phyloP scores from a whole-genome alignment of 768 basidiomycete genomes.

The Collybia sp. region DNA sequence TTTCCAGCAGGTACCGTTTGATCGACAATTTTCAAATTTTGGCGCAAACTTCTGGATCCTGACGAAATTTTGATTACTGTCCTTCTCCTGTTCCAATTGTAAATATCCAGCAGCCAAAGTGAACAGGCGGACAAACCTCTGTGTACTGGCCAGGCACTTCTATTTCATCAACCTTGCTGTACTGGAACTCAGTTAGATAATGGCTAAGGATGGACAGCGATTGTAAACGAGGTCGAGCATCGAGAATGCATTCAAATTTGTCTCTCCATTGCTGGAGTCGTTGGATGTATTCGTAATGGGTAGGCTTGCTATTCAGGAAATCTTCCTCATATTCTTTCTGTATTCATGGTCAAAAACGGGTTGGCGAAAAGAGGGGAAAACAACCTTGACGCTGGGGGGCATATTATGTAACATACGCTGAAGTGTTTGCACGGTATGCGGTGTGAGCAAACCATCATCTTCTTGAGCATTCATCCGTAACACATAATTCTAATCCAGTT shows the following conservation, averaged over 20 bases:
- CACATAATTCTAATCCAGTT: slow-evolving; percentile 54
- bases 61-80: slow-evolving; percentile 86
- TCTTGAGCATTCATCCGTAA: slow-evolving; percentile 59
- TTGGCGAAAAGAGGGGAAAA: neutral
- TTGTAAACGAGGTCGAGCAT: slow-evolving; percentile 77
- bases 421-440: slow-evolving; percentile 51
- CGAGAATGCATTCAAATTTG: slow-evolving; percentile 79
- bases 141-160: slow-evolving; percentile 99
- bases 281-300: slow-evolving; percentile 81
- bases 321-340: slow-evolving; percentile 91
- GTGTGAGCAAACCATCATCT: slow-evolving; percentile 62
- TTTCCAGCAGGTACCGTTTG: slow-evolving; percentile 83
- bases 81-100: slow-evolving; percentile 68
- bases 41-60: slow-evolving; percentile 88
- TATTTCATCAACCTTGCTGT: slow-evolving; percentile 95
- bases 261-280: slow-evolving; percentile 93
- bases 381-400: slow-evolving; percentile 51
- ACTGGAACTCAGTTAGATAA: slow-evolving; percentile 96
- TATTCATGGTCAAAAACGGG: slow-evolving; percentile 3
- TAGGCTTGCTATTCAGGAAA: slow-evolving; percentile 76
- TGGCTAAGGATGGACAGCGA: slow-evolving; percentile 85
- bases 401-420: slow-evolving; percentile 59
- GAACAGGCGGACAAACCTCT: slow-evolving; percentile 50
- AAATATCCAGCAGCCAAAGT: neutral
- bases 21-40: slow-evolving; percentile 86